Conservation (phyloP, 2,329 filamentous ascomycete species). For the Trichoderma sp. region DNA sequence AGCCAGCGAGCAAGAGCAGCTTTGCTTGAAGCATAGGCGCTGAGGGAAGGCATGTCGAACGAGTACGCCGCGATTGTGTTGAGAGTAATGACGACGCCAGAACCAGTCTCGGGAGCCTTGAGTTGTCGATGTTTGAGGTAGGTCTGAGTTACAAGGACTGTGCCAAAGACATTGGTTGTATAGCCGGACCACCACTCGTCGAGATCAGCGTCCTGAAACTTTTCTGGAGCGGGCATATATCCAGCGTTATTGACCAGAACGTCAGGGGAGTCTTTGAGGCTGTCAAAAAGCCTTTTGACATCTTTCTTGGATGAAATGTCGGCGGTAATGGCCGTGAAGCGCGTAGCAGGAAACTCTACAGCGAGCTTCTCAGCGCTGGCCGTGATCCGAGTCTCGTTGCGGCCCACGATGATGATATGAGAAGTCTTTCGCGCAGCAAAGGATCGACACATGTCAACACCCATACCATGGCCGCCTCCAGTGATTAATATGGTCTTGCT, state of each 20-base stretch:
- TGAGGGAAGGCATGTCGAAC: background rate
- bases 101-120: background rate
- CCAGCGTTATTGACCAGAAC: background rate
- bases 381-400: background rate
- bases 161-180: background rate
- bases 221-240: background rate
- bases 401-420: background rate
- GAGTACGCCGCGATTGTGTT: constrained; percentile 2
- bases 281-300: background rate
- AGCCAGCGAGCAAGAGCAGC: constrained; percentile 7
- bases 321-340: background rate
- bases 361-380: background rate
- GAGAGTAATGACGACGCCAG: background rate
- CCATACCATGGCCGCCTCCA: background rate
- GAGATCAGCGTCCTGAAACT: background rate
- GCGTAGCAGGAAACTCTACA: background rate
- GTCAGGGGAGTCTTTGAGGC: background rate
- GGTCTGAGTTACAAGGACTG: background rate
- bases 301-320: background rate
- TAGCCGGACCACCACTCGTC: constrained; percentile 16
- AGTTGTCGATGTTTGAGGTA: background rate
- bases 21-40: background rate
- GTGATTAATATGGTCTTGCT: constrained; percentile 9
- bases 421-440: background rate
- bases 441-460: background rate